phyloP scores from a whole-genome alignment of 2,329 filamentous ascomycete genomes.

The Trichoderma sp. region DNA sequence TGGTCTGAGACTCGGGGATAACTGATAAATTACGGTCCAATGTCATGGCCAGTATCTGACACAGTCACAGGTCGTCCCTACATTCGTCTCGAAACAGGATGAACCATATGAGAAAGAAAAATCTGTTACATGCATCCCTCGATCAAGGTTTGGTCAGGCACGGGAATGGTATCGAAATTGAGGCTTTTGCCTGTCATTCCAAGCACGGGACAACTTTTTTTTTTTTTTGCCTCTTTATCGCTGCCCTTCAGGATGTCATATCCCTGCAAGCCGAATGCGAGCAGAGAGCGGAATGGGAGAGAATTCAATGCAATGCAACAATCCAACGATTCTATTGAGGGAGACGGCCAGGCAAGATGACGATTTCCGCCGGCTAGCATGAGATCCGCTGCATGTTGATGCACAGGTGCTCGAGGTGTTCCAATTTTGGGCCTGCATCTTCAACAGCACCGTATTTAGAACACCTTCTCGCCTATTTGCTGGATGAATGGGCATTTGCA shows the following conservation, averaged over 20 bases:
- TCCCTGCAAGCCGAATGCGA: not conserved
- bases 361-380: slow-evolving; percentile 1
- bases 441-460: not conserved
- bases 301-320: not conserved
- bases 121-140: not conserved
- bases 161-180: not conserved
- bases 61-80: not conserved
- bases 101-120: not conserved
- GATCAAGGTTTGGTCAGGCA: not conserved
- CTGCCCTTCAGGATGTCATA: not conserved
- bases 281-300: not conserved
- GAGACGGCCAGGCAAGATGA: not conserved
- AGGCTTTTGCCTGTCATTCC: not conserved
- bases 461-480: not conserved
- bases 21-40: not conserved
- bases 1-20: slow-evolving; percentile 6
- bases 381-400: not conserved
- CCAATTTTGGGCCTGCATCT: not conserved
- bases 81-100: not conserved
- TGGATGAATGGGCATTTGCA: not conserved
- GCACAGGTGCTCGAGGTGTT: not conserved
- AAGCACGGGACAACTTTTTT: not conserved
- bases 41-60: not conserved
- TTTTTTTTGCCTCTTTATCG: not conserved
- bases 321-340: not conserved